Evolutionary conservation across 106 monocot species (phyloP).

Genomic region (Phalaenopsis equestris): DNA sequence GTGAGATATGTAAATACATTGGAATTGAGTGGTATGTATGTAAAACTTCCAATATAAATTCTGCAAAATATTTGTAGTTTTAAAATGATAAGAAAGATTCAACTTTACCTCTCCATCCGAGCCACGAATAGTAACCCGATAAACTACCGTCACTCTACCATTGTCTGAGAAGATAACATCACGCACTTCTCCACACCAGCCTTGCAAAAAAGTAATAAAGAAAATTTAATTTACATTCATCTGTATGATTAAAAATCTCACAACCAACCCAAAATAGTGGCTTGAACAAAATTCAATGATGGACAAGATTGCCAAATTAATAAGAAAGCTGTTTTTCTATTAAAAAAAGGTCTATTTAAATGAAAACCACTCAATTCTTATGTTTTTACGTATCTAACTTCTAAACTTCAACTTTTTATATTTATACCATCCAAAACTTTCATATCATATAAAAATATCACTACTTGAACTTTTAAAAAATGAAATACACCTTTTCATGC

Average conservation of each 20-base stretch:
- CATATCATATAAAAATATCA: no score
- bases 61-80: no score
- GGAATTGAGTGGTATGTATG: no score
- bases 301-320: not conserved
- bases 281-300: not conserved
- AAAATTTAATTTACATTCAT: not conserved
- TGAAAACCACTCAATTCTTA: no score
- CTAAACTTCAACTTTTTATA: no score
- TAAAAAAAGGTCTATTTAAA: not conserved
- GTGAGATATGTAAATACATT: no score
- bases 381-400: no score
- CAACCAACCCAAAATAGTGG: not conserved
- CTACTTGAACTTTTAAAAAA: no score
- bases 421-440: no score
- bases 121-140: constrained; percentile 72
- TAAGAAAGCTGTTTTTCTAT: not conserved
- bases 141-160: constrained; percentile 75
- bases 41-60: no score
- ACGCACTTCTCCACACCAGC: constrained; percentile 92
- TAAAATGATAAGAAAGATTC: not conserved
- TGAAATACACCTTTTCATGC: no score
- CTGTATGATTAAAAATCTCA: not conserved
- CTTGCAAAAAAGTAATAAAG: constrained; percentile 22
- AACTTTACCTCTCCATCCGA: constrained; percentile 74
- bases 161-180: constrained; percentile 62